Conservation (phyloP, 2,329 filamentous ascomycete genomes). For the Colletotrichum eremochloae region DNA sequence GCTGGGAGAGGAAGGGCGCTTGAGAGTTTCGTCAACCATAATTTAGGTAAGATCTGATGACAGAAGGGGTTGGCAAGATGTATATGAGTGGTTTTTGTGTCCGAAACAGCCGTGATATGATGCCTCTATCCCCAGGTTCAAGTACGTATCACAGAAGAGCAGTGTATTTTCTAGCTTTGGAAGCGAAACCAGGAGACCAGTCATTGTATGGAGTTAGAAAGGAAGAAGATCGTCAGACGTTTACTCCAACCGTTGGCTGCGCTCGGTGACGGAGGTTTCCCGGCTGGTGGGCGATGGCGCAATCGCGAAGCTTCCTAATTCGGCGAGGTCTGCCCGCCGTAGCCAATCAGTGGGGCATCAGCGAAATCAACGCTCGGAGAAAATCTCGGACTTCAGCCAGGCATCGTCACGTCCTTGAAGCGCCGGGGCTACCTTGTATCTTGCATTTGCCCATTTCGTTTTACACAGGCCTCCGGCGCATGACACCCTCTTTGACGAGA, state of each 20-base stretch:
- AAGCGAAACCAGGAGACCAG: constrained; percentile 24
- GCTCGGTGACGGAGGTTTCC: constrained; percentile 32
- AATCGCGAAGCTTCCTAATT: constrained; percentile 43
- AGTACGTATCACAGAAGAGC: constrained; percentile 20
- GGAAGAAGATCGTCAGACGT: constrained; percentile 35
- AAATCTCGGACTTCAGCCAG: constrained; percentile 29
- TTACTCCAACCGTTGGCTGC: constrained; percentile 20
- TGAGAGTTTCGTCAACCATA: constrained; percentile 15
- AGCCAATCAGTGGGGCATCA: constrained; percentile 36
- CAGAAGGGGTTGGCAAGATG: constrained; percentile 7
- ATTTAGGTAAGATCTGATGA: constrained; percentile 27
- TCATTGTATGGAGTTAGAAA: constrained; percentile 29
- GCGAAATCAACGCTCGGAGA: constrained; percentile 30
- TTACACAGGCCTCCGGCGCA: constrained; percentile 23
- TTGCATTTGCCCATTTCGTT: constrained; percentile 4
- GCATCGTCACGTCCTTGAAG: constrained; percentile 9
- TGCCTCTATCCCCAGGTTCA: constrained; percentile 10
- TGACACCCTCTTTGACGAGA: constrained; percentile 9
- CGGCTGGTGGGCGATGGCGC: constrained; percentile 40
- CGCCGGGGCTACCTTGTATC: constrained; percentile 34
- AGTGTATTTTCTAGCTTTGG: constrained; percentile 9
- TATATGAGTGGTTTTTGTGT: constrained; percentile 28
- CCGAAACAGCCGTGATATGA: constrained; percentile 26
- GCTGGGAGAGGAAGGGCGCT: constrained; percentile 5
- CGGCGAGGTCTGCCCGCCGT: constrained; percentile 32